Conservation (phyloP, 1,139 yeast species). For the Candida albicans region DNA sequence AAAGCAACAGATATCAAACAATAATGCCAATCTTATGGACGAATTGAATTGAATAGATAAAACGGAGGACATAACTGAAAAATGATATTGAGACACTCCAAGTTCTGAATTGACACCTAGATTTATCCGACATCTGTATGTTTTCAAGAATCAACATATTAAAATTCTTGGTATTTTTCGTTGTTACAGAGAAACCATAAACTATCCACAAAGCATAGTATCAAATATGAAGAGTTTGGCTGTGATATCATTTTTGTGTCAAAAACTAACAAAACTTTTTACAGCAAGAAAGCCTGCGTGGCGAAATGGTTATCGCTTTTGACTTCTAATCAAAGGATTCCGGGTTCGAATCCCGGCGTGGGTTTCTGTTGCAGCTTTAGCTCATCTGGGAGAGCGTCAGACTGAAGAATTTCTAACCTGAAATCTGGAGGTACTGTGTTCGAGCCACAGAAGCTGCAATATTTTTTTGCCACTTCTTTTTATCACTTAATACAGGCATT, state of each 20-base stretch:
- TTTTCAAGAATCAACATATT: no score
- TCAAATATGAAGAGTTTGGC: no score
- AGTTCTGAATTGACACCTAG: no score
- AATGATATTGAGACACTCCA: no score
- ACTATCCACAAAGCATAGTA: no score
- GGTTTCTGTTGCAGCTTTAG: constrained; percentile 43
- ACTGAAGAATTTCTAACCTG: constrained; percentile 36
- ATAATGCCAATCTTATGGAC: no score
- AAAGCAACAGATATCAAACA: no score
- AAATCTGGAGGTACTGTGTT: constrained; percentile 55
- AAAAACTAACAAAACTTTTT: neutral
- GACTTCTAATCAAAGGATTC: constrained; percentile 51
- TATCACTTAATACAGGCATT: neutral
- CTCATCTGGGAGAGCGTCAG: constrained; percentile 61
- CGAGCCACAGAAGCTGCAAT: constrained; percentile 55
- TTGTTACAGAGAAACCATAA: no score
- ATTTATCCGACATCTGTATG: no score
- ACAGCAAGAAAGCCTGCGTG: constrained; percentile 34
- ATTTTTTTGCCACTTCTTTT: neutral
- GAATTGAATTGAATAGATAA: no score
- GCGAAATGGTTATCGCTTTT: constrained; percentile 52
- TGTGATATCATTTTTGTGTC: no score
- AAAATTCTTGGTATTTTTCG: neutral
- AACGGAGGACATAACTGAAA: no score
- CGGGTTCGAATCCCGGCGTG: constrained; percentile 53